Evolutionary conservation across 2,329 filamentous ascomycete genomes (phyloP), one percentile per base, ranked within the genome.

Genomic region (Neopestalotiopsis clavispora): DNA sequence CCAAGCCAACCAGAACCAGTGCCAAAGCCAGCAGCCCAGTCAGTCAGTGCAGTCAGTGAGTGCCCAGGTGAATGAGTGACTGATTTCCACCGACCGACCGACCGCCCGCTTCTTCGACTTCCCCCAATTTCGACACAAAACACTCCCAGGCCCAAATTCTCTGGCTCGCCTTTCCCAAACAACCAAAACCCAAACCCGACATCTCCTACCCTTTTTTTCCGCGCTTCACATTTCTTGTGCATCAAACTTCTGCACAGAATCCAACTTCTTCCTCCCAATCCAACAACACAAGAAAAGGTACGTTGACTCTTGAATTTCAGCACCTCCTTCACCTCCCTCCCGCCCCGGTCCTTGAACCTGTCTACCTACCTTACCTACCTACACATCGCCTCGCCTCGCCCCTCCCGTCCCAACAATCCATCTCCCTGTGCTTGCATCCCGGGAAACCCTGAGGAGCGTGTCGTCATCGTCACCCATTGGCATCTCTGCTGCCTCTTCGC

Each of bases 401-500:
- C 49, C 34, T 28, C 56, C 56, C 52, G 20, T 56, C 65, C 45
- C 45, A 52, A 52, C 32, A 58, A 42, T 52, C 65, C 40, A 28
- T 56, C 66, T 62, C 66, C 66, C 59, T 67, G 66, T 63, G 57
- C 66, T 49, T 66, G 52, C 63, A 66, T 66, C 64, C 56, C 38
- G 67, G 63, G 63, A 58, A 34, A 66, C 23, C 63, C 63, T 60
- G 49, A 57, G n/a, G 32, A 49, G 32, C 30, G 66, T 68, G 60
- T 68, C 65, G 65, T 67, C 65, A 67, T 67, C 56, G 40, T 32
- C 28, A 20, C 42, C 62, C 23, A 49, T 49, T 23, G 30, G 69
- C 70, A 67, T 69, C 71, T 72, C 72, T 73, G 72, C 67, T 72
- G 73, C 73, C 74, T 77, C 74, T 77, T 76, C 75, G 77, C 77